These are phyloP conservation scores for Magnolia changhungtana DNA, from an alignment of 164 flowering plant species.

Conservation along the genomic window DNA sequence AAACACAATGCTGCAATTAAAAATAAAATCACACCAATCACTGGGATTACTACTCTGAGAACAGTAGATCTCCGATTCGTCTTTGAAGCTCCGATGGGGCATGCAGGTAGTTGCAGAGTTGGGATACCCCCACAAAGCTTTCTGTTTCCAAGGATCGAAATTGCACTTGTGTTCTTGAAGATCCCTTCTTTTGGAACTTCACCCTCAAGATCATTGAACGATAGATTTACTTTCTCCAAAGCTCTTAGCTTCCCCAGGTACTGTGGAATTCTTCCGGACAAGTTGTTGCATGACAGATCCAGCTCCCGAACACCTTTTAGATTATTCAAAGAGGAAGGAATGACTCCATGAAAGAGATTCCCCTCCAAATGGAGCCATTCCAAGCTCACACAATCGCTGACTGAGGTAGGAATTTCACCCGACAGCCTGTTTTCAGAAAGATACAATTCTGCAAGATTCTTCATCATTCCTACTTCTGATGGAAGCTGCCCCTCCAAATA, in stretches of 20 bases:
- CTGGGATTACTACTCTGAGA: not conserved
- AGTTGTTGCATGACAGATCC: conserved; percentile 12
- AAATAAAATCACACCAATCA: not conserved
- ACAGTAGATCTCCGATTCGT: not conserved
- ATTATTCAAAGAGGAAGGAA: not conserved
- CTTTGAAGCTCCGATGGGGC: not conserved
- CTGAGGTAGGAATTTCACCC: conserved; percentile 11
- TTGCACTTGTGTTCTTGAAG: conserved; percentile 18
- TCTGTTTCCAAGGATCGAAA: conserved; percentile 12
- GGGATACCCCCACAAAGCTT: conserved; percentile 3
- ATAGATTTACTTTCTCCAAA: not conserved
- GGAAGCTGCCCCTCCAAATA: conserved; percentile 23
- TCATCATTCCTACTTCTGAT: conserved; percentile 18
- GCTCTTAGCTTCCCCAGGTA: not conserved
- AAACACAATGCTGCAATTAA: too few species aligned
- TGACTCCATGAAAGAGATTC: conserved; percentile 8
- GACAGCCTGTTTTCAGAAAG: conserved; percentile 10
- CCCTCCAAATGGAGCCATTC: not conserved
- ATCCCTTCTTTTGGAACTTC: conserved; percentile 8
- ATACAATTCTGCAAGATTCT: conserved; percentile 3
- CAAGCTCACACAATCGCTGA: conserved; percentile 19
- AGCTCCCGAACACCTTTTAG: not conserved
- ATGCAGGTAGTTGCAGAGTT: not conserved
- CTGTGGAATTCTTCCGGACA: conserved; percentile 10
- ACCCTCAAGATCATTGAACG: conserved; percentile 18